Evolutionary conservation across 805 yeast species (phyloP).

Genomic region (Yarrowia porcina): DNA sequence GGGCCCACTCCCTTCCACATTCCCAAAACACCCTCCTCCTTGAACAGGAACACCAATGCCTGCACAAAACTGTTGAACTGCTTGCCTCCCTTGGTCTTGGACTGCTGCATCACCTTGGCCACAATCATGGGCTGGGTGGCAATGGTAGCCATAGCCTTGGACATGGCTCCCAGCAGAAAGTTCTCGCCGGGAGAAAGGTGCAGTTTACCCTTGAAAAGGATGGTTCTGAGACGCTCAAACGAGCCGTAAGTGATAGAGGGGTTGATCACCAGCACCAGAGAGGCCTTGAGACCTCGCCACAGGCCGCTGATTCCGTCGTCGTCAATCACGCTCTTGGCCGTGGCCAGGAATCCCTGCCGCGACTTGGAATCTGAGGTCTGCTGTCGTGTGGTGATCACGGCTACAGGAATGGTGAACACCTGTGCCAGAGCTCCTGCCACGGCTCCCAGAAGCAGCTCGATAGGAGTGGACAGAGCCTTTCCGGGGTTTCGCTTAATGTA

Average conservation of each 20-base stretch:
- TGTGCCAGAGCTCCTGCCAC: conserved; percentile 81
- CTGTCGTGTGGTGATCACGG: conserved; percentile 65
- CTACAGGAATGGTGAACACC: conserved; percentile 75
- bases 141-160: conserved; percentile 75
- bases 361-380: conserved; percentile 32
- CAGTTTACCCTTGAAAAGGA: conserved; percentile 44
- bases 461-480: conserved; percentile 48
- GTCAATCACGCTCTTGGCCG: conserved; percentile 51
- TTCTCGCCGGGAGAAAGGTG: conserved; percentile 59
- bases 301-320: conserved; percentile 69
- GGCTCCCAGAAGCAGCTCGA: conserved; percentile 72
- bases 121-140: conserved; percentile 82
- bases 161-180: conserved; percentile 71
- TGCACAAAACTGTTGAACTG: conserved; percentile 57
- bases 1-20: conserved; percentile 80
- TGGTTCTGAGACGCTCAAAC: conserved; percentile 60
- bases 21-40: conserved; percentile 60
- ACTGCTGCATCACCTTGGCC: conserved; percentile 77
- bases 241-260: conserved; percentile 87
- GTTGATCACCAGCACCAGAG: conserved; percentile 70
- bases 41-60: conserved; percentile 58
- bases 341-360: conserved; percentile 40
- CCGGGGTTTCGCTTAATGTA: conserved; percentile 46
- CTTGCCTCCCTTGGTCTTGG: conserved; percentile 36
- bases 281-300: conserved; percentile 82